Evolutionary conservation across 1,284 basidiomycete species (phyloP), one percentile per base, ranked within the genome.

Genomic region (Malassezia sp.): DNA sequence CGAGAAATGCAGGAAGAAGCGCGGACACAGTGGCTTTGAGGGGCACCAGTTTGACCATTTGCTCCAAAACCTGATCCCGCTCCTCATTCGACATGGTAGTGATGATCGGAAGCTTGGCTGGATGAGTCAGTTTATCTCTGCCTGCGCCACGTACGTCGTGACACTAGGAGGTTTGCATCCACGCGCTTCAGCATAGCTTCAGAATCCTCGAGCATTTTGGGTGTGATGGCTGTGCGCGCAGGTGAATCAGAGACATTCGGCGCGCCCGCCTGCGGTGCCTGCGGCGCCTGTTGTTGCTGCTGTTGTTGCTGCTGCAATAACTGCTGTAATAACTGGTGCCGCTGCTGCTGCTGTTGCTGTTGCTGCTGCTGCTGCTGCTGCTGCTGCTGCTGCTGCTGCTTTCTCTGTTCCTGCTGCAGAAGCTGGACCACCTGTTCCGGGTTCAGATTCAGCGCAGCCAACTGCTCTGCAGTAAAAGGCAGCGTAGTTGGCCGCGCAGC

Each of bases 1-100:
- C 65, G 27, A 60, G 59, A 38, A 68, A 68, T 14, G 61, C 63
- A 2, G 65, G 65, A 27, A 68, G 45, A 28, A 68, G 47, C 0
- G 61, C 61, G 1, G 59, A 54, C 20, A 65, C 63, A 2, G 60
- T 61, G 9, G 61, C 56, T 30, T 60, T 58, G 10, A 67, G 53
- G 18, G 58, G 52, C 4, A 57, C 57, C 8, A 67, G 53, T 42
- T 59, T 59, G 39, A 54, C 49, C n/a, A 63, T 52, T 34, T 67
- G 58, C 15, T 58, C 53, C 29, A 67, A 40, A 6, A 67, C 59
- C 42, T 57, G 54, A 18, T 57, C 45, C 12, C 56, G 47, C 38
- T 67, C 62, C 28, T 54, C 49, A 34, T 67, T 62, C 14, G 58
- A 47, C 32, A 67, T 60, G 54, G 51, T 53, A 31, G 53, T 48